These are phyloP conservation scores for Aspergillus carlsbadensis DNA, from an alignment of 495 filamentous ascomycete species.

Conservation along the genomic window DNA sequence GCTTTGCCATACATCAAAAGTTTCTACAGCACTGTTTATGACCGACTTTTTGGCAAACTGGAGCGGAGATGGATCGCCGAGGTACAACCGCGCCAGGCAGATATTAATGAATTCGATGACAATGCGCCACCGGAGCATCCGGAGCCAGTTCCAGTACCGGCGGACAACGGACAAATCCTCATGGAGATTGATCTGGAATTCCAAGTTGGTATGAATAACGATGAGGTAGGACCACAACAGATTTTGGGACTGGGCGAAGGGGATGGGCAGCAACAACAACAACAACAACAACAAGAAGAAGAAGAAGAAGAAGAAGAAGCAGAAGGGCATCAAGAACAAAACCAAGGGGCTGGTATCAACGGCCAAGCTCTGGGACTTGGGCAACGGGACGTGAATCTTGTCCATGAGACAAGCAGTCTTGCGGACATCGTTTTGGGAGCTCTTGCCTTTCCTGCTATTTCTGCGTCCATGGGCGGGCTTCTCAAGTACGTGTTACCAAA, in stretches of 20 bases:
- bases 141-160: constrained; percentile 38
- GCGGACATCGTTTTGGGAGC: constrained; percentile 61
- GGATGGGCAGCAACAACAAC: constrained; percentile 24
- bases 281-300: constrained; percentile 31
- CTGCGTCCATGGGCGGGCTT: constrained; percentile 65
- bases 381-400: constrained; percentile 42
- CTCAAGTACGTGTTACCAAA: constrained; percentile 61
- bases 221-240: constrained; percentile 9
- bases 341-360: constrained; percentile 24
- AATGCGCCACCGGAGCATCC: constrained; percentile 47
- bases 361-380: constrained; percentile 34
- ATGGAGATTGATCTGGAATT: constrained; percentile 48
- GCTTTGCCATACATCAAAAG: constrained; percentile 66
- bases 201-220: constrained; percentile 37
- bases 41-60: constrained; percentile 57
- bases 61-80: constrained; percentile 67
- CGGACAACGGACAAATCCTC: constrained; percentile 39
- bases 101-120: constrained; percentile 40
- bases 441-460: constrained; percentile 61
- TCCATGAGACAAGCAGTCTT: constrained; percentile 50
- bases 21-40: constrained; percentile 65
- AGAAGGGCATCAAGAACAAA: constrained; percentile 28
- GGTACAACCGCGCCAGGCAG: constrained; percentile 60
- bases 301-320: no score
- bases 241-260: constrained; percentile 20